Evolutionary conservation across 1,139 yeast genomes (phyloP).

Genomic region (Nematodospora anomalae): DNA sequence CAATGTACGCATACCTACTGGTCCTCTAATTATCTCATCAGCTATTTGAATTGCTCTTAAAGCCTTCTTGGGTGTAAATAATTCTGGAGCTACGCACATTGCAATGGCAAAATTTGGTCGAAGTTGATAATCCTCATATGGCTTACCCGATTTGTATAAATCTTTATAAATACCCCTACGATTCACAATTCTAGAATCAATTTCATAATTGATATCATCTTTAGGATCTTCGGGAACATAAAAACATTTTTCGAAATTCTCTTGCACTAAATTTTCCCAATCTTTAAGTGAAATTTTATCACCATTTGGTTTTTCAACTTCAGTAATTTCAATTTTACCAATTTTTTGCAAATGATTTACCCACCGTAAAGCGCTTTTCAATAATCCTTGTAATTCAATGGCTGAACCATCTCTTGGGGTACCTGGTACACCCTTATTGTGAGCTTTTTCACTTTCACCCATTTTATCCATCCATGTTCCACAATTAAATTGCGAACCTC

Average conservation of each 20-base stretch:
- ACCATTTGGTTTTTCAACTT: slow-evolving; percentile 61
- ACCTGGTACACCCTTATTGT: slow-evolving; percentile 87
- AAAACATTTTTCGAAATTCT: slow-evolving; percentile 75
- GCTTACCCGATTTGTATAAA: slow-evolving; percentile 73
- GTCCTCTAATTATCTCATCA: slow-evolving; percentile 76
- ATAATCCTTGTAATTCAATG: slow-evolving; percentile 83
- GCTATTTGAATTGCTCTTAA: slow-evolving; percentile 65
- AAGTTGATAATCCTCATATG: slow-evolving; percentile 90
- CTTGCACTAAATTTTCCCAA: slow-evolving; percentile 72
- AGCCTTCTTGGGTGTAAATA: slow-evolving; percentile 66
- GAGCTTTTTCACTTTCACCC: slow-evolving; percentile 91
- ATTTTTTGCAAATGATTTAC: slow-evolving; percentile 56
- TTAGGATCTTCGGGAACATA: slow-evolving; percentile 66
- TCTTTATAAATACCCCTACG: slow-evolving; percentile 95
- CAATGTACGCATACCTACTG: slow-evolving; percentile 86
- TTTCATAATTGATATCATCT: slow-evolving; percentile 52
- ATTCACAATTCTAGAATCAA: slow-evolving; percentile 68
- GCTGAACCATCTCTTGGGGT: slow-evolving; percentile 99
- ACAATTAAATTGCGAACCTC: slow-evolving; percentile 91
- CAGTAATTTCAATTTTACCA: slow-evolving; percentile 56
- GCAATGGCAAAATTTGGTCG: slow-evolving; percentile 93
- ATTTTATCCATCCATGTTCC: slow-evolving; percentile 99
- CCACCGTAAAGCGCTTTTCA: slow-evolving; percentile 82
- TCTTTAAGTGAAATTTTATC: slow-evolving; percentile 49
- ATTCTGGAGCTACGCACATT: slow-evolving; percentile 89